A percentile compares a stretch with the other conserved stretches of the same genome.
phyloP scores from a whole-genome alignment of 1,284 basidiomycete genomes.

The Fomitopsis palustris region DNA sequence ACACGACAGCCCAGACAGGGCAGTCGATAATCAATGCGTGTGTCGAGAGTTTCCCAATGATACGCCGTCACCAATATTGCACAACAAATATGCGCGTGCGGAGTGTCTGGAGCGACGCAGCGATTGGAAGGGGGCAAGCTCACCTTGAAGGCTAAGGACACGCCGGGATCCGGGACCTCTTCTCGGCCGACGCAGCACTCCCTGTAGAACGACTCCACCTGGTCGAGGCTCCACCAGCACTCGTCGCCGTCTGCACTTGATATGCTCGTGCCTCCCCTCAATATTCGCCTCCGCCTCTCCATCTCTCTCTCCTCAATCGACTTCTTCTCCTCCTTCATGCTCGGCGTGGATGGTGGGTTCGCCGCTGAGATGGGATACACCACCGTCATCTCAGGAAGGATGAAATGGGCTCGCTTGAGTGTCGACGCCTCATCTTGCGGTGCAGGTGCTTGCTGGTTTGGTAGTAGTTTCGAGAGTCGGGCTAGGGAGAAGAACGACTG shows the following conservation, averaged over 20 bases:
- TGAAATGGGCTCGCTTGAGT: slow-evolving; percentile 83
- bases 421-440: slow-evolving; percentile 44
- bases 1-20: too few species aligned
- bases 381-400: slow-evolving; percentile 76
- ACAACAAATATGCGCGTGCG: too few species aligned
- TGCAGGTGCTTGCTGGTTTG: slow-evolving; percentile 31
- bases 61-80: too few species aligned
- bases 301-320: slow-evolving; percentile 64
- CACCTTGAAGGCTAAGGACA: slow-evolving; percentile 74
- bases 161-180: slow-evolving; percentile 60
- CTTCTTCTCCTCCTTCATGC: slow-evolving; percentile 71
- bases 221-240: slow-evolving; percentile 80
- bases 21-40: too few species aligned
- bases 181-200: slow-evolving; percentile 80
- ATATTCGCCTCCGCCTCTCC: slow-evolving; percentile 58
- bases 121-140: slow-evolving; percentile 17
- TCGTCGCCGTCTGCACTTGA: slow-evolving; percentile 33
- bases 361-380: slow-evolving; percentile 83
- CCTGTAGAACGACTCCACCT: slow-evolving; percentile 76
- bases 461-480: slow-evolving; percentile 64
- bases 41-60: too few species aligned
- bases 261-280: slow-evolving; percentile 48
- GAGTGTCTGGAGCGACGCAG: background rate
- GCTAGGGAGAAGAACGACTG: slow-evolving; percentile 62
- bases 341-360: slow-evolving; percentile 75